Evolutionary conservation across 495 filamentous ascomycete species (phyloP).

Genomic region (Hypomontagnella monticulosa): DNA sequence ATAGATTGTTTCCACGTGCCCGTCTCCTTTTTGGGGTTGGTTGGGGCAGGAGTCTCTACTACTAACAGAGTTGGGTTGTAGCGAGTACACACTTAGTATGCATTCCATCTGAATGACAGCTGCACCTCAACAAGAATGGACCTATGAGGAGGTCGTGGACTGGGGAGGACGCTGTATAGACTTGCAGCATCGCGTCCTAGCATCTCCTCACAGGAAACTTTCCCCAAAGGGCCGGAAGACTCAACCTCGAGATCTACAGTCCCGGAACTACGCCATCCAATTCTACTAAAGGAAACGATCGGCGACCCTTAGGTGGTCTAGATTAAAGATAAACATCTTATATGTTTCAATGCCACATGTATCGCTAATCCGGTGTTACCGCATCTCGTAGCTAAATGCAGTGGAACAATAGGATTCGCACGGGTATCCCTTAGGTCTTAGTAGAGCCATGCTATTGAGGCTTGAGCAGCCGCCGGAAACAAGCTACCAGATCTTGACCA

Average conservation of each 20-base stretch:
- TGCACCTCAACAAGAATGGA: constrained; percentile 28
- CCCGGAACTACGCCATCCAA: constrained; percentile 28
- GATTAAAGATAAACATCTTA: constrained; percentile 34
- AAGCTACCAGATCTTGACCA: constrained; percentile 8
- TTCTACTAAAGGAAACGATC: constrained; percentile 33
- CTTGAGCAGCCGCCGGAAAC: constrained; percentile 10
- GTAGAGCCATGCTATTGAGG: constrained; percentile 4
- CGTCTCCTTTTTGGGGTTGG: constrained; percentile 31
- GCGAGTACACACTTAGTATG: constrained; percentile 20
- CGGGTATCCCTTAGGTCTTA: constrained; percentile 3
- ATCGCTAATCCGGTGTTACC: constrained; percentile 19
- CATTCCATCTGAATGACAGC: constrained; percentile 33
- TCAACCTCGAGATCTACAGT: constrained; percentile 28
- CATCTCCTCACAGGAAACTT: constrained; percentile 6
- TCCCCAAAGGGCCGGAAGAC: constrained; percentile 27
- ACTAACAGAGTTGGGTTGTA: constrained; percentile 21
- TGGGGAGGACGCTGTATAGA: constrained; percentile 2
- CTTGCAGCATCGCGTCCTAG: constrained; percentile 4
- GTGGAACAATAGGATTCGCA: constrained; percentile 28
- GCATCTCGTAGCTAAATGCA: constrained; percentile 29
- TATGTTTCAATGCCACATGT: constrained; percentile 24
- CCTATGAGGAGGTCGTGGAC: neutral
- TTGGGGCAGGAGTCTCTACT: constrained; percentile 13
- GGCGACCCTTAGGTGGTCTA: constrained; percentile 28
- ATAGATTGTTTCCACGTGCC: constrained; percentile 43